Percentiles rank a stretch among this genome's conserved stretches.
Evolutionary conservation across 2,329 filamentous ascomycete genomes (phyloP).

Genomic region (Chaetoscypha palmicola): DNA sequence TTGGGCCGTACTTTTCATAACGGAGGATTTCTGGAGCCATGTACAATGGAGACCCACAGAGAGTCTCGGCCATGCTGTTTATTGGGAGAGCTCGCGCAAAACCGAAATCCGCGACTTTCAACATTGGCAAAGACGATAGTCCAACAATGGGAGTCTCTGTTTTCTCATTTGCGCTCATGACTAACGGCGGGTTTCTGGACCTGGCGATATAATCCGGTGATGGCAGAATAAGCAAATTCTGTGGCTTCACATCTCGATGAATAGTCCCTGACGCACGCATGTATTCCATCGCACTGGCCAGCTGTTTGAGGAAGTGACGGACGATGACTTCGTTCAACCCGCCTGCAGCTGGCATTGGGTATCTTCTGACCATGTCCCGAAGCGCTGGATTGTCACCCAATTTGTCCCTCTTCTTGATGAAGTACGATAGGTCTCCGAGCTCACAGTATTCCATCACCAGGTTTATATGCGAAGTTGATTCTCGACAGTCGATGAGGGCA

Average conservation of each 20-base stretch:
- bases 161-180: constrained; percentile 70
- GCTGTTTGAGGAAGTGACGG: constrained; percentile 91
- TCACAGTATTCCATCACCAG: constrained; percentile 99
- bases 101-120: constrained; percentile 98
- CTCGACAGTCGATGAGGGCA: constrained; percentile 87
- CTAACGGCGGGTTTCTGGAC: constrained; percentile 55
- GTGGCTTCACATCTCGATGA: constrained; percentile 94
- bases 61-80: constrained; percentile 87
- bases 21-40: constrained; percentile 98
- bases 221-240: constrained; percentile 87
- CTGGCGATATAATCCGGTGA: constrained; percentile 63
- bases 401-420: constrained; percentile 89
- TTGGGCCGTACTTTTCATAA: constrained; percentile 96
- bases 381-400: constrained; percentile 74
- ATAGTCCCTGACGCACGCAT: constrained; percentile 79
- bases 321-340: constrained; percentile 96
- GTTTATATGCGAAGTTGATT: constrained; percentile 82
- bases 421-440: constrained; percentile 85
- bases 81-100: constrained; percentile 88
- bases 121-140: constrained; percentile 79
- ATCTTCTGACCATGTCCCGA: constrained; percentile 85
- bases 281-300: constrained; percentile 86
- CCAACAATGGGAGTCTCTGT: constrained; percentile 77
- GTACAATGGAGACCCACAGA: constrained; percentile 94
- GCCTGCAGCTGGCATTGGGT: constrained; percentile 73